Evolutionary conservation across 495 filamentous ascomycete species (phyloP), one percentile per base, ranked within the genome.

Genomic region (Rostrohypoxylon terebratum): DNA sequence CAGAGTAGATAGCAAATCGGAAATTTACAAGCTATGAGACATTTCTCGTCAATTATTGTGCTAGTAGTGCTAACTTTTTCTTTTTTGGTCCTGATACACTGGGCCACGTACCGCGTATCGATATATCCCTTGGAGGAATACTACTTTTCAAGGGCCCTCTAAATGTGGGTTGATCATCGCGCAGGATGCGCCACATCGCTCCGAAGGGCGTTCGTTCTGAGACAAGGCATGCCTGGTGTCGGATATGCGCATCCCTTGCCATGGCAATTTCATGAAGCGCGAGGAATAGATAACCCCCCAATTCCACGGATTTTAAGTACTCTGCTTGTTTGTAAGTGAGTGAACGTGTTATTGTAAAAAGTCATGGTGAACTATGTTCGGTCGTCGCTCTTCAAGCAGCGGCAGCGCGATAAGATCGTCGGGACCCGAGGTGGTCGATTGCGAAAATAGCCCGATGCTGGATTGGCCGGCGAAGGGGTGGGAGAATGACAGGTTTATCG

Each of bases 211-310:
- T 33, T 68, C 57, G 48, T 33, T 68, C 50, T 72, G 66, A 62
- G 54, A 75, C 69, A 75, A 50, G 31, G 21, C 66, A 77, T 75
- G 42, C 54, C 59, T 73, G 48, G 34, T 51, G 23, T 60, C 47
- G 34, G 44, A 70, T 44, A 21, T 23, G 4, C 1, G 31, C 20
- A 54, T 73, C 72, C 75, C 73, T 75, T 68, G 51, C 38, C 58
- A 62, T 42, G 28, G 28, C 28, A 28, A n/a, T 10, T 10, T 25
- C 36, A n/a, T 18, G 10, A 40, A 20, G 4, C 3, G 14, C n/a
- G 4, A 23, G 36, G 21, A 16, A 18, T 68, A 60, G 33, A 54
- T 69, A 66, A 45, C 28, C 21, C 40, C 31, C 48, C 31, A 40
- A 4, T 11, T 54, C 28, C 9, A 55, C 57, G 4, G 6, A 53